Evolutionary conservation across 2,329 filamentous ascomycete genomes (phyloP).

Genomic region (Leptographium radiaticola): DNA sequence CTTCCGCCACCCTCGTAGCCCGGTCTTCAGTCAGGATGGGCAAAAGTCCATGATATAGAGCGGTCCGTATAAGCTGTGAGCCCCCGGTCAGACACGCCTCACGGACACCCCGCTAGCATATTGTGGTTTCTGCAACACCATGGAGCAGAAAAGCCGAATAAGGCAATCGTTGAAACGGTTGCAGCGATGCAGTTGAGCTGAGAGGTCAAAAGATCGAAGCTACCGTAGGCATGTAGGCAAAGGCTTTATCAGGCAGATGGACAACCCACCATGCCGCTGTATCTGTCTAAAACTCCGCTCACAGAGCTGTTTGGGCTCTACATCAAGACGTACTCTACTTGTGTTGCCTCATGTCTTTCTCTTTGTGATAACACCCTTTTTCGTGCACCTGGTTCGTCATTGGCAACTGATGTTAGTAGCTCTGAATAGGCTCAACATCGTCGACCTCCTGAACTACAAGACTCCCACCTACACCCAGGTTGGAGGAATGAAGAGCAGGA

Average conservation of each 20-base stretch:
- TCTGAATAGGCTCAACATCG: slow-evolving; percentile 20
- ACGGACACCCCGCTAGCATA: too few relatives aligned
- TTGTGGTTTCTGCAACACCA: not conserved
- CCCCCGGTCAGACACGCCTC: too few relatives aligned
- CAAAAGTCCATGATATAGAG: too few relatives aligned
- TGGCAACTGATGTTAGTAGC: slow-evolving; percentile 28
- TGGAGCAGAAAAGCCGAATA: not conserved
- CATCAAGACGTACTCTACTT: slow-evolving; percentile 26
- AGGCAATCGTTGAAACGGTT: not conserved
- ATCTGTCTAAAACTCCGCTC: slow-evolving; percentile 25
- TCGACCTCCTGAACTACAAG: slow-evolving; percentile 20
- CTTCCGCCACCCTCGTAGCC: too few relatives aligned
- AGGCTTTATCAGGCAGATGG: too few relatives aligned
- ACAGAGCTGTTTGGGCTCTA: slow-evolving; percentile 24
- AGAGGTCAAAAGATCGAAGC: not conserved
- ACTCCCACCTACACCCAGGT: slow-evolving; percentile 22
- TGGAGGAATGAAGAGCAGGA: not conserved
- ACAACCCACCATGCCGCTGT: slow-evolving; percentile 25
- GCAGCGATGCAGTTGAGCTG: not conserved
- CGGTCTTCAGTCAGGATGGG: too few relatives aligned
- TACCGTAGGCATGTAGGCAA: not conserved
- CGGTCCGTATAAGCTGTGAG: too few relatives aligned
- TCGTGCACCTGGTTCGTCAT: slow-evolving; percentile 24
- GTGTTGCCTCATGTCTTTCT: slow-evolving; percentile 2
- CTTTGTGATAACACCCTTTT: not conserved